Evolutionary conservation across 2,329 filamentous ascomycete genomes (phyloP).

Genomic region (Emergomyces pasteurianus): DNA sequence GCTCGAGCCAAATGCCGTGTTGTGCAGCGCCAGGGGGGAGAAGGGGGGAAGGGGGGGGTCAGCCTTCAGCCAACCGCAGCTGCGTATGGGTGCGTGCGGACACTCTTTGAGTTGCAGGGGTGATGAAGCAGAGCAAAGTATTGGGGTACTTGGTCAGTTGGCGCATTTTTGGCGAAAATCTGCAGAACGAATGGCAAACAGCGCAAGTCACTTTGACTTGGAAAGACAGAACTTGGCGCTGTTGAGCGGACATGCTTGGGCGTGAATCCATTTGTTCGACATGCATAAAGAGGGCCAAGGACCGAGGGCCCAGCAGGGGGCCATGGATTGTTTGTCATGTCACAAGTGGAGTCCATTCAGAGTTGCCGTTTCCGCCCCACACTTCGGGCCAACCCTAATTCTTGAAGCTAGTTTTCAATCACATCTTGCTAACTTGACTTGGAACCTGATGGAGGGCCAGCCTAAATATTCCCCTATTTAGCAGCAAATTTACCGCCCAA

Average conservation of each 20-base stretch:
- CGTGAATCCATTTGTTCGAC: not conserved
- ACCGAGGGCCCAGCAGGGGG: not conserved
- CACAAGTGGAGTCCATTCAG: not conserved
- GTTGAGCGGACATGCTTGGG: not conserved
- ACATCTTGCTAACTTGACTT: too few relatives aligned
- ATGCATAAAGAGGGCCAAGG: not conserved
- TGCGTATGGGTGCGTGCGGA: constrained; percentile 2
- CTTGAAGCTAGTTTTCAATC: not conserved
- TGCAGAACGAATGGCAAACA: not conserved
- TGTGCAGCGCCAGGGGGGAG: constrained; percentile 9
- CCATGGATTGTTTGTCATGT: not conserved
- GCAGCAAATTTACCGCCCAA: constrained; percentile 3
- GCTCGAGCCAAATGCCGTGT: not conserved
- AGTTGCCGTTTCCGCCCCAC: not conserved
- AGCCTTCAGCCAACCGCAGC: constrained; percentile 12
- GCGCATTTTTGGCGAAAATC: not conserved
- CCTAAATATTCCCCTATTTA: constrained; percentile 5
- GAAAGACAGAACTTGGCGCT: not conserved
- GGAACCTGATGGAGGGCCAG: not conserved
- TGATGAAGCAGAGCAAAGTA: not conserved
- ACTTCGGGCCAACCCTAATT: not conserved
- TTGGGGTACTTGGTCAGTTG: not conserved
- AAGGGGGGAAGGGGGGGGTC: constrained; percentile 8
- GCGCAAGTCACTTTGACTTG: not conserved
- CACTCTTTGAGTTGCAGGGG: not conserved